These are phyloP conservation scores for Eutypa lata DNA, from an alignment of 2,329 filamentous ascomycete genomes.

Conservation along the genomic window DNA sequence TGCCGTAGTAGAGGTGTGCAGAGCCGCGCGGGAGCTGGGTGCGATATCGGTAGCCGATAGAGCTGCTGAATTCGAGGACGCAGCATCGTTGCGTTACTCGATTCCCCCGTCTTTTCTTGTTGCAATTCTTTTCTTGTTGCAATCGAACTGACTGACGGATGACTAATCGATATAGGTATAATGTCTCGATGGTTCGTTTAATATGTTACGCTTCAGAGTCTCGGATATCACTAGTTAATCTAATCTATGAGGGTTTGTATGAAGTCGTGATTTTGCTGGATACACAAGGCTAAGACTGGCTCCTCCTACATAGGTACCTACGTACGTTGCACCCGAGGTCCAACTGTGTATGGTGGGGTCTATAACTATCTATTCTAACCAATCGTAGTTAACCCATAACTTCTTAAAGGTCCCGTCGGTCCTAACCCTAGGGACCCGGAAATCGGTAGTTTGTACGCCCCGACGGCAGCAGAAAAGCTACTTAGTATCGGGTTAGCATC, in stretches of 20 bases:
- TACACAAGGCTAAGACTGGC: not conserved
- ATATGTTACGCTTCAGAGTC: not conserved
- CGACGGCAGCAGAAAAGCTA: not conserved
- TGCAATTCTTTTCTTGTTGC: too few species aligned
- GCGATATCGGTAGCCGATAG: not conserved
- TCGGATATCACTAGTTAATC: not conserved
- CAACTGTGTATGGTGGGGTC: too few species aligned
- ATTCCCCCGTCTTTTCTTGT: not conserved
- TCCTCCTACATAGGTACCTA: too few species aligned
- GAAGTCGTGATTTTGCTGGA: not conserved
- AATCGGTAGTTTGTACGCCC: not conserved
- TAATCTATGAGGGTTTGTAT: too few species aligned
- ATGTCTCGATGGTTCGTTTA: too few species aligned
- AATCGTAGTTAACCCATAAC: too few species aligned
- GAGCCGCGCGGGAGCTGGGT: not conserved
- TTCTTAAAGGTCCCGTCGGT: too few species aligned
- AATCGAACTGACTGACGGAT: too few species aligned
- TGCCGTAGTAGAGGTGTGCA: not conserved
- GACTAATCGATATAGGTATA: too few species aligned
- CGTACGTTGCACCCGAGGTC: too few species aligned
- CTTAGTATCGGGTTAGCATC: too few species aligned
- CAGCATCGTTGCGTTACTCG: not conserved
- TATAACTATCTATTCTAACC: too few species aligned
- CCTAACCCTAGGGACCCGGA: not conserved
- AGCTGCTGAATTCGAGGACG: not conserved